Evolutionary conservation across 495 filamentous ascomycete species (phyloP).

Genomic region (Xylaria telfairii): DNA sequence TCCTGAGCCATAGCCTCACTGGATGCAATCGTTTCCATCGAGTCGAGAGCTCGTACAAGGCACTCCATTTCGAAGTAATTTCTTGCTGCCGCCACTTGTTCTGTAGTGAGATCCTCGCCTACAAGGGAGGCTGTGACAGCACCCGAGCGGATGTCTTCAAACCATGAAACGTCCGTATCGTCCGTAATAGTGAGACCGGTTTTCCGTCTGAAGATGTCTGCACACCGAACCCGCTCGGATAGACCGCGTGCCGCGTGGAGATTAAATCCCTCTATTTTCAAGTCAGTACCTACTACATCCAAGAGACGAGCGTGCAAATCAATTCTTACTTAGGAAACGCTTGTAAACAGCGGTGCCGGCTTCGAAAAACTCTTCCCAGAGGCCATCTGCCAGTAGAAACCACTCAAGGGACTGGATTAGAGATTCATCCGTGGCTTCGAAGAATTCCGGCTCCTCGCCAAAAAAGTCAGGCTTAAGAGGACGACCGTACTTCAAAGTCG

Average conservation of each 20-base stretch:
- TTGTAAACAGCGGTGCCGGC: constrained; percentile 73
- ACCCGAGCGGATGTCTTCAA: constrained; percentile 46
- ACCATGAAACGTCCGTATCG: constrained; percentile 46
- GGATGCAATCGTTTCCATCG: constrained; percentile 62
- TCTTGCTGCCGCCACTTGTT: constrained; percentile 57
- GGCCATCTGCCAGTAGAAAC: constrained; percentile 73
- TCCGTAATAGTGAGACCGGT: constrained; percentile 40
- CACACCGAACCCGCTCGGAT: constrained; percentile 53
- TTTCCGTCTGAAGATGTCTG: constrained; percentile 49
- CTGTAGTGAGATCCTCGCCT: constrained; percentile 39
- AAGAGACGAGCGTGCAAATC: neutral
- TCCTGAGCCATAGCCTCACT: constrained; percentile 51
- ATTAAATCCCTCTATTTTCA: constrained; percentile 51
- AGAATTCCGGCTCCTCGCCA: constrained; percentile 61
- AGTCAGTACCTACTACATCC: constrained; percentile 35
- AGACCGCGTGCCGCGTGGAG: constrained; percentile 72
- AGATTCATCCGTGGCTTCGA: constrained; percentile 63
- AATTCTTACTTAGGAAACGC: constrained; percentile 69
- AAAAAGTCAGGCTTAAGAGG: constrained; percentile 68
- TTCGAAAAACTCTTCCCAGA: constrained; percentile 73
- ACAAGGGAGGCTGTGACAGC: constrained; percentile 44
- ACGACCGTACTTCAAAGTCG: constrained; percentile 54
- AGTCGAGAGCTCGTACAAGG: constrained; percentile 68
- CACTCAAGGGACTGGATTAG: constrained; percentile 85
- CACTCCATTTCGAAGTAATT: constrained; percentile 77